phyloP scores from a whole-genome alignment of 495 filamentous ascomycete species.

The Corynascus novoguineensis region DNA sequence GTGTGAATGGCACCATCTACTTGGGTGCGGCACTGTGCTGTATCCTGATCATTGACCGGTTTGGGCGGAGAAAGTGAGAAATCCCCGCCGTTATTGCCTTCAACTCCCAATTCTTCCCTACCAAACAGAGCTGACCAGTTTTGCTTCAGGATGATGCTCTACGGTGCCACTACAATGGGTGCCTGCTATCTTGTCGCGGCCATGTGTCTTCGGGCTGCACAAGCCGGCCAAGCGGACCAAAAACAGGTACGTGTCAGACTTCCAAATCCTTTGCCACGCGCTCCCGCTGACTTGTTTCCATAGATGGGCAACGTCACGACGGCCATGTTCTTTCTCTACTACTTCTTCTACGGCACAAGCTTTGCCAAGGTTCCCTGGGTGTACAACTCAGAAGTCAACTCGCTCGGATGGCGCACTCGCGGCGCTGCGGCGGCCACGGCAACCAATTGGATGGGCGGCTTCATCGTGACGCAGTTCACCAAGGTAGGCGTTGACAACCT shows the following conservation, averaged over 20 bases:
- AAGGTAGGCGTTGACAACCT: conserved; percentile 8
- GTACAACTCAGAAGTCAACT: conserved; percentile 11
- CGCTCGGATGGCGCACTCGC: conserved; percentile 8
- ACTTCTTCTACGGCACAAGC: conserved; percentile 10
- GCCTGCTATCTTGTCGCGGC: conserved; percentile 3
- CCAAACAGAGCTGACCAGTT: neutral
- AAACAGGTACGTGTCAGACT: neutral
- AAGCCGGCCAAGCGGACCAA: neutral
- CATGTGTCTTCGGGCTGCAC: neutral
- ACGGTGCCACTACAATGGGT: conserved; percentile 4
- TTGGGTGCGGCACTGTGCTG: conserved; percentile 3
- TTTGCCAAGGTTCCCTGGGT: conserved; percentile 10
- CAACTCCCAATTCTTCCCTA: no score
- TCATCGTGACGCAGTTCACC: conserved; percentile 12
- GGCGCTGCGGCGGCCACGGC: conserved; percentile 5
- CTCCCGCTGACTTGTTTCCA: neutral
- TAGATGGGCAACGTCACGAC: conserved; percentile 7
- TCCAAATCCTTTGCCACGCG: neutral
- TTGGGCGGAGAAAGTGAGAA: conserved; percentile 4
- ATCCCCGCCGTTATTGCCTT: neutral
- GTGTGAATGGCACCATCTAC: conserved; percentile 5
- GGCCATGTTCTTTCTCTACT: conserved; percentile 11
- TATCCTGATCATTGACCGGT: conserved; percentile 5
- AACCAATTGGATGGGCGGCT: conserved; percentile 9
- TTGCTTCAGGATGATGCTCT: neutral